Conservation (phyloP, 2,329 filamentous ascomycete species). For the Orbilia quercus region DNA sequence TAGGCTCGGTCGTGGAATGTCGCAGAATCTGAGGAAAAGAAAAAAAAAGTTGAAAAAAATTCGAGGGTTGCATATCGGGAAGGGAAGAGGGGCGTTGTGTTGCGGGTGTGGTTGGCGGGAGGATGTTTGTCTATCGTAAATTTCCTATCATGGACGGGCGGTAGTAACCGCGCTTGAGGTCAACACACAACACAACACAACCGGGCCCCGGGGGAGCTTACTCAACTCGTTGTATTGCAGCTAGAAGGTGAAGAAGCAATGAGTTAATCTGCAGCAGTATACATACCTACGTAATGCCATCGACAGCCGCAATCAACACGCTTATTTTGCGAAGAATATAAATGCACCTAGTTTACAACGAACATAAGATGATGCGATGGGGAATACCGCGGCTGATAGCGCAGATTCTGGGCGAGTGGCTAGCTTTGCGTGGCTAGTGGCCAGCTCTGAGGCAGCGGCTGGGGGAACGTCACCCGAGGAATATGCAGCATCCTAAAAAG, state of each 20-base stretch:
- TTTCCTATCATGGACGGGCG: slow-evolving; percentile 36
- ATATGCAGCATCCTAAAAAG: slow-evolving; percentile 56
- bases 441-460: too few species aligned
- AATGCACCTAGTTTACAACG: neutral
- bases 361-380: neutral
- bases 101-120: slow-evolving; percentile 28
- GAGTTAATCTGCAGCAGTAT: too few species aligned
- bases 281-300: too few species aligned
- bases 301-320: too few species aligned
- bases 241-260: too few species aligned
- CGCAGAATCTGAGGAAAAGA: slow-evolving; percentile 56
- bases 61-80: slow-evolving; percentile 25
- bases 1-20: slow-evolving; percentile 58
- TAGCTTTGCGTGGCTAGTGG: too few species aligned
- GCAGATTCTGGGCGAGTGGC: too few species aligned
- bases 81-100: slow-evolving; percentile 16
- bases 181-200: neutral
- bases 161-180: slow-evolving; percentile 34
- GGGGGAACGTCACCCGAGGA: neutral
- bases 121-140: slow-evolving; percentile 41
- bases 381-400: too few species aligned
- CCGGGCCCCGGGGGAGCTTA: neutral
- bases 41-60: slow-evolving; percentile 53
- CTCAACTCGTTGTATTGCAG: too few species aligned
- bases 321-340: slow-evolving; percentile 2